Conservation (phyloP, 176 grass and related monocot species). For the Chrysopogon serrulatus region DNA sequence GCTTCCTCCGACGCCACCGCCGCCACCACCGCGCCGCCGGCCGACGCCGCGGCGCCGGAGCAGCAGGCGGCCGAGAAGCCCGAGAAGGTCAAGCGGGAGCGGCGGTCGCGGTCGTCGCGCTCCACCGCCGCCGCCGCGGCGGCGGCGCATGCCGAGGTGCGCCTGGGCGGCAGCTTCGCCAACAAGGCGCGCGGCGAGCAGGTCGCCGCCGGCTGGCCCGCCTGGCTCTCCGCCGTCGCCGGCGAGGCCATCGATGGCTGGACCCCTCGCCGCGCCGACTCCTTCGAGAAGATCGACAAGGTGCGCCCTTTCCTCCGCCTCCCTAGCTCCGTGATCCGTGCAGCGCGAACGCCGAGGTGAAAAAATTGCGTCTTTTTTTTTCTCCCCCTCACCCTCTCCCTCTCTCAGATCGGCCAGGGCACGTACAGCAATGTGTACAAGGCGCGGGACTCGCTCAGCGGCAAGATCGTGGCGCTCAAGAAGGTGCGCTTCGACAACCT, state of each 20-base stretch:
- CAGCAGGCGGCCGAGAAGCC: constrained; percentile 21
- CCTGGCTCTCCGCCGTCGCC: constrained; percentile 83
- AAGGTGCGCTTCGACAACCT: constrained; percentile 90
- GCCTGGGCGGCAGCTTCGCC: constrained; percentile 56
- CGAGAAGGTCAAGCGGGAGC: constrained; percentile 38
- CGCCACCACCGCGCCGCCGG: background rate
- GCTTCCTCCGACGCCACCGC: background rate
- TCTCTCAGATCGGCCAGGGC: constrained; percentile 66
- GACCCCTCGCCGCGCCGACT: constrained; percentile 68
- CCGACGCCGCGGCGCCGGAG: background rate
- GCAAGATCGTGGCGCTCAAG: constrained; percentile 85
- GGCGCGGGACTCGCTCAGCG: constrained; percentile 62
- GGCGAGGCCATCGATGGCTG: constrained; percentile 78
- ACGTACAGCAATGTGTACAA: constrained; percentile 96
- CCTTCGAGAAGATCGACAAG: constrained; percentile 98
- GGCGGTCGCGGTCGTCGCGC: constrained; percentile 44
- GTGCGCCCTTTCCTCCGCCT: background rate
- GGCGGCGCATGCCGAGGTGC: constrained; percentile 16
- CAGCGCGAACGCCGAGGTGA: constrained; percentile 1
- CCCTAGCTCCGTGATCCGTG: constrained; percentile 26
- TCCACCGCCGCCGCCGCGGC: background rate
- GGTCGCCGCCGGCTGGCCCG: constrained; percentile 81
- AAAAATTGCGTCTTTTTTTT: constrained; percentile 23
- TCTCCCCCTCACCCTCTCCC: background rate
- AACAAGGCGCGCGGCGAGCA: constrained; percentile 78